Evolutionary conservation across 768 basidiomycete species (phyloP).

Genomic region (Lactarius psammicola): DNA sequence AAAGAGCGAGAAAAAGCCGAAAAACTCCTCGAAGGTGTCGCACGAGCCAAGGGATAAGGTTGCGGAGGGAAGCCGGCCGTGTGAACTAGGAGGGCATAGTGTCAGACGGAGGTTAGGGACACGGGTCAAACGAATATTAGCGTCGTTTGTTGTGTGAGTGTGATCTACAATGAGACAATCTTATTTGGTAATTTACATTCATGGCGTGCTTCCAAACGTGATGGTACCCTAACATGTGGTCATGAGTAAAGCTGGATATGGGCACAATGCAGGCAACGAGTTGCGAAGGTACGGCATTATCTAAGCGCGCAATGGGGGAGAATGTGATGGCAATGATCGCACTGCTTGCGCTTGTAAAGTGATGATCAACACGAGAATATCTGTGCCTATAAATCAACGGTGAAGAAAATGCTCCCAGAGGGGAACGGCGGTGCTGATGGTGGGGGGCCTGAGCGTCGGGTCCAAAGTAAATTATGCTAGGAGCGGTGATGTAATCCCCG

Average conservation of each 20-base stretch:
- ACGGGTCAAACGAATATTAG: conserved; percentile 18
- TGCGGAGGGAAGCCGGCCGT: conserved; percentile 11
- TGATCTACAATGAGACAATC: conserved; percentile 26
- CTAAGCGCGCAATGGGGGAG: conserved; percentile 25
- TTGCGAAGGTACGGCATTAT: conserved; percentile 30
- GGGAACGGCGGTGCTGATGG: background rate
- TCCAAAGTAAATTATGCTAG: conserved; percentile 3
- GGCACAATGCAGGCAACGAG: conserved; percentile 27
- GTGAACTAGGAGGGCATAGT: conserved; percentile 22
- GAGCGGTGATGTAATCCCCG: conserved; percentile 29
- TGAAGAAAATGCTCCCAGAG: background rate
- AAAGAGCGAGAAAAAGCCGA: conserved; percentile 86
- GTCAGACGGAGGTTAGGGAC: conserved; percentile 18
- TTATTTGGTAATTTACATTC: conserved; percentile 25
- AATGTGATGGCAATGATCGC: conserved; percentile 24
- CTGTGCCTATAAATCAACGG: background rate
- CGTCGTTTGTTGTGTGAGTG: conserved; percentile 13
- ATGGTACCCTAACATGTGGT: conserved; percentile 27
- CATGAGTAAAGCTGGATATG: conserved; percentile 27
- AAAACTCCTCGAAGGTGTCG: conserved; percentile 59
- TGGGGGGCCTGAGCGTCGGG: background rate
- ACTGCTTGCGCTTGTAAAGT: conserved; percentile 9
- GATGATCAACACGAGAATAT: conserved; percentile 9
- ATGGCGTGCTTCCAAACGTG: conserved; percentile 25
- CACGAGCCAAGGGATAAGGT: conserved; percentile 37